phyloP scores from a whole-genome alignment of 2,329 filamentous ascomycete genomes.

The Bimuria novae-zelandiae region DNA sequence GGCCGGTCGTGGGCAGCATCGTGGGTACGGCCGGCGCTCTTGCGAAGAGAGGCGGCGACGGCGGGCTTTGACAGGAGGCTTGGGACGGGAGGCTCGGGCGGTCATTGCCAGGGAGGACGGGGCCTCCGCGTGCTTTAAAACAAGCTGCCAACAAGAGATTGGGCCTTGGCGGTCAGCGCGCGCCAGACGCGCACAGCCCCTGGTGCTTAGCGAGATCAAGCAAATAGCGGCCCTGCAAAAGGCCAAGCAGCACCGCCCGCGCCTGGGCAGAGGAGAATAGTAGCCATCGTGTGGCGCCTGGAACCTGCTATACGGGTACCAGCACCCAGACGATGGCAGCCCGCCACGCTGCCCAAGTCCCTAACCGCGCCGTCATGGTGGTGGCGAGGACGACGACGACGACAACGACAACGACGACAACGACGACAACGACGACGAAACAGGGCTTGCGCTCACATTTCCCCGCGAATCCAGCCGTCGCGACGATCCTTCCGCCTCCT shows the following conservation, averaged over 20 bases:
- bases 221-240: neutral
- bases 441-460: too few relatives aligned
- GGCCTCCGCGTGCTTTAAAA: slow-evolving; percentile 1
- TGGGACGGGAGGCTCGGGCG: slow-evolving; percentile 1
- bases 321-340: neutral
- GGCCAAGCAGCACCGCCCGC: neutral
- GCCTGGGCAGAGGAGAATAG: too few relatives aligned
- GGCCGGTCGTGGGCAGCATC: slow-evolving; percentile 35
- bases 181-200: neutral
- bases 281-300: neutral
- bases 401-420: too few relatives aligned
- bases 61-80: neutral
- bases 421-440: too few relatives aligned
- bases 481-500: too few relatives aligned
- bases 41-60: neutral
- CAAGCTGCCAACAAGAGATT: slow-evolving; percentile 5
- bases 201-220: neutral
- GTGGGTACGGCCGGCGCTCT: slow-evolving; percentile 17
- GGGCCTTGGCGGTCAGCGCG: slow-evolving; percentile 2
- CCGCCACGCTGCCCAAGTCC: too few relatives aligned
- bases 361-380: neutral
- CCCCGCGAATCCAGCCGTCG: too few relatives aligned
- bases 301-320: neutral
- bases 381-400: neutral
- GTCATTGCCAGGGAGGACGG: neutral